These are phyloP conservation scores for Mortierella claussenii DNA, from an alignment of 192 early-diverging fungal genomes.

Conservation along the genomic window DNA sequence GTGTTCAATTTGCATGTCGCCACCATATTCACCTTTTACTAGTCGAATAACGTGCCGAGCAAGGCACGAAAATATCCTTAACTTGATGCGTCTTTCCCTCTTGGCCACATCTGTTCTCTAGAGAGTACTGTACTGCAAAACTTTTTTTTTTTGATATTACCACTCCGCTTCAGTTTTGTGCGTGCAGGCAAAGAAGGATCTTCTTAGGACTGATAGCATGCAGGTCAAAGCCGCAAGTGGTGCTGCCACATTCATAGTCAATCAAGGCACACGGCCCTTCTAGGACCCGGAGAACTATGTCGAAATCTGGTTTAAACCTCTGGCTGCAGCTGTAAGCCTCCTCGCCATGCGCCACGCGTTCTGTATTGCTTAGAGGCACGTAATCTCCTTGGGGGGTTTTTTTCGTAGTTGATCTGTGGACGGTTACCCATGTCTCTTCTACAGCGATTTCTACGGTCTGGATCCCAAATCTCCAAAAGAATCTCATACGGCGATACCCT, in stretches of 20 bases:
- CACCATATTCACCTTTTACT: too few species aligned
- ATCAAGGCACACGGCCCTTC: slow-evolving; percentile 51
- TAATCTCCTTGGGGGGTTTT: too few species aligned
- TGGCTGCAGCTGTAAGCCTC: slow-evolving; percentile 54
- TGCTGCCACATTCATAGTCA: slow-evolving; percentile 43
- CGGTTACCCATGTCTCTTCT: slow-evolving; percentile 62
- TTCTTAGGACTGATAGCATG: slow-evolving; percentile 30
- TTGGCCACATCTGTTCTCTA: too few species aligned
- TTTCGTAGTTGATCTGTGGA: slow-evolving; percentile 39
- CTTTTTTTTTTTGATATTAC: slow-evolving; percentile 41
- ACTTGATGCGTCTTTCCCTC: too few species aligned
- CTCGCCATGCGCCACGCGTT: background rate
- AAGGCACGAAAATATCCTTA: too few species aligned
- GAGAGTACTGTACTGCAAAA: too few species aligned
- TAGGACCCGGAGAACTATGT: slow-evolving; percentile 57
- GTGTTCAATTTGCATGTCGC: too few species aligned
- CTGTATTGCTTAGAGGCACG: background rate
- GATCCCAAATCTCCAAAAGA: slow-evolving; percentile 15
- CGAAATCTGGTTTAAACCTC: slow-evolving; percentile 57
- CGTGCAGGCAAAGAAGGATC: slow-evolving; percentile 17
- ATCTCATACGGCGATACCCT: slow-evolving; percentile 32
- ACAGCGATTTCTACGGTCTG: slow-evolving; percentile 59
- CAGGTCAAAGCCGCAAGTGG: slow-evolving; percentile 8
- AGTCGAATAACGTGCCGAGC: too few species aligned
- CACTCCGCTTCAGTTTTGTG: slow-evolving; percentile 30